These are phyloP conservation scores for Pulveroboletus frians DNA, from an alignment of 768 basidiomycete genomes.

Conservation along the genomic window DNA sequence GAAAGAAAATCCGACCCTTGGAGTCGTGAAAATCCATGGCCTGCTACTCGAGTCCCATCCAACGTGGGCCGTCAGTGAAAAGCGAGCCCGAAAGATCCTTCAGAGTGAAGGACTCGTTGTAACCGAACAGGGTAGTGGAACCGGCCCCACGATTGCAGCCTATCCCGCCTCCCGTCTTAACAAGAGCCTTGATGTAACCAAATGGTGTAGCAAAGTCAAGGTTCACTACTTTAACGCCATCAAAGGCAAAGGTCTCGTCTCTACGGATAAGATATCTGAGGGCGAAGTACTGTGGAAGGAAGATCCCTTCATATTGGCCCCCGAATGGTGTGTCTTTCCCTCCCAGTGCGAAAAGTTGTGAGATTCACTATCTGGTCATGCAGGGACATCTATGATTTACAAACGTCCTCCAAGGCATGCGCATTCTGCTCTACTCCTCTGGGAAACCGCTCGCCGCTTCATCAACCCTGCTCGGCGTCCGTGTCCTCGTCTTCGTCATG, in stretches of 20 bases:
- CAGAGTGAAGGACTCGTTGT: slow-evolving; percentile 51
- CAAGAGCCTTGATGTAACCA: slow-evolving; percentile 52
- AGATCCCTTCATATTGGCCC: slow-evolving; percentile 74
- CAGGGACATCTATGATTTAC: slow-evolving; percentile 77
- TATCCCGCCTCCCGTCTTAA: slow-evolving; percentile 65
- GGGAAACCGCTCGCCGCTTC: slow-evolving; percentile 36
- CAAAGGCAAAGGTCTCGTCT: slow-evolving; percentile 83
- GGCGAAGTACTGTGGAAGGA: slow-evolving; percentile 84
- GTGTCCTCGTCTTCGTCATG: slow-evolving; percentile 39
- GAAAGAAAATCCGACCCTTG: slow-evolving; percentile 54
- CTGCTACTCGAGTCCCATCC: slow-evolving; percentile 55
- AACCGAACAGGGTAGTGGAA: slow-evolving; percentile 3
- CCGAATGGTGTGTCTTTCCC: slow-evolving; percentile 60
- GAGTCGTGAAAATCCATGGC: slow-evolving; percentile 66
- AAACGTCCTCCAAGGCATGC: slow-evolving; percentile 57
- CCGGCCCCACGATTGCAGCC: slow-evolving; percentile 14
- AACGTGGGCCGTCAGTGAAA: slow-evolving; percentile 79
- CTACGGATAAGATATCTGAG: slow-evolving; percentile 56
- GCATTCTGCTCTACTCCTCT: slow-evolving; percentile 69
- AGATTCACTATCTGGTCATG: background rate
- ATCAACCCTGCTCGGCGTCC: slow-evolving; percentile 50
- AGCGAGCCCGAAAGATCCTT: slow-evolving; percentile 68
- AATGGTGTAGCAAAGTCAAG: slow-evolving; percentile 59
- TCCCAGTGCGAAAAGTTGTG: too few species aligned
- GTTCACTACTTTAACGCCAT: slow-evolving; percentile 62